Evolutionary conservation across 2,329 filamentous ascomycete genomes (phyloP).

Genomic region (Cercospora citrullina): DNA sequence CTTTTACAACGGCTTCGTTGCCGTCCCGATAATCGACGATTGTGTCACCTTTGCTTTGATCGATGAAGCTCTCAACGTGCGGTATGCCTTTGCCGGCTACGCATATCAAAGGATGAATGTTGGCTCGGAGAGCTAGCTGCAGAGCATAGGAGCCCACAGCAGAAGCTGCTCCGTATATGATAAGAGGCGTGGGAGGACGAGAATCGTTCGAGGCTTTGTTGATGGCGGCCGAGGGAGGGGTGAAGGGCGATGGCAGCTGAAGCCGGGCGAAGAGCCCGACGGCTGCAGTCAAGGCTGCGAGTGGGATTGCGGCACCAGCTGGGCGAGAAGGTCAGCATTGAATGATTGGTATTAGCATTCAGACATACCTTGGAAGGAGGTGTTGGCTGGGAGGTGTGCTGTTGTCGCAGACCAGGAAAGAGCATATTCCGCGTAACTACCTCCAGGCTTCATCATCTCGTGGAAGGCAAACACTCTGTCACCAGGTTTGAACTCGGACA

Average conservation of each 20-base stretch:
- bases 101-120: slow-evolving; percentile 63
- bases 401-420: slow-evolving; percentile 58
- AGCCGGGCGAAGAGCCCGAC: slow-evolving; percentile 49
- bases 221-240: slow-evolving; percentile 21
- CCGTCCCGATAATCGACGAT: slow-evolving; percentile 60
- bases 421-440: slow-evolving; percentile 63
- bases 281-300: slow-evolving; percentile 50
- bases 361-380: slow-evolving; percentile 52
- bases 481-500: slow-evolving; percentile 59
- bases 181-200: slow-evolving; percentile 33
- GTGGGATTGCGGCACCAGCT: slow-evolving; percentile 47
- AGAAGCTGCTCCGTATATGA: slow-evolving; percentile 55
- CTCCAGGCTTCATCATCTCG: slow-evolving; percentile 52
- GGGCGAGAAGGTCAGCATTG: slow-evolving; percentile 14
- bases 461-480: slow-evolving; percentile 60
- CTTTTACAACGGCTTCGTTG: slow-evolving; percentile 35
- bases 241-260: slow-evolving; percentile 47
- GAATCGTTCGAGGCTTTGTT: slow-evolving; percentile 18
- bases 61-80: slow-evolving; percentile 56
- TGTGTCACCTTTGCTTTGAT: slow-evolving; percentile 56
- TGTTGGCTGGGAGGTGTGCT: slow-evolving; percentile 54
- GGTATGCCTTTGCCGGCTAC: slow-evolving; percentile 56
- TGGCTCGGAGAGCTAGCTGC: slow-evolving; percentile 54
- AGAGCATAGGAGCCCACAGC: slow-evolving; percentile 61
- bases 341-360: background rate